A percentile compares a stretch with the other conserved stretches of the same genome.
Conservation (phyloP, 2,329 filamentous ascomycete genomes). For the Aspergillus alliaceus region DNA sequence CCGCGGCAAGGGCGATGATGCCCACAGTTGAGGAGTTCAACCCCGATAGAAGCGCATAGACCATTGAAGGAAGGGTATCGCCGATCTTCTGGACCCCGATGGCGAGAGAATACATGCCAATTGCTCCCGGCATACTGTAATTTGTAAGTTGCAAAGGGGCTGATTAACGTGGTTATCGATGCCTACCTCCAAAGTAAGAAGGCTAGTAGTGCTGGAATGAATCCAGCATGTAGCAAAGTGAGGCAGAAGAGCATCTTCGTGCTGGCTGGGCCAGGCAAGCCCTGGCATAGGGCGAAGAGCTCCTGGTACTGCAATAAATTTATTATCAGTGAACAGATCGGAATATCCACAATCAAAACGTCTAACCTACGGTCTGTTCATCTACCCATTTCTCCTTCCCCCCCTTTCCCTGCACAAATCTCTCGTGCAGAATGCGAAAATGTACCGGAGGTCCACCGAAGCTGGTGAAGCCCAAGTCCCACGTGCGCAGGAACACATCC, state of each 20-base stretch:
- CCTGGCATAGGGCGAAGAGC: slow-evolving; percentile 68
- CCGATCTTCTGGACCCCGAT: slow-evolving; percentile 63
- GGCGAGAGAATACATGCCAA: slow-evolving; percentile 69
- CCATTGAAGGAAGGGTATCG: slow-evolving; percentile 59
- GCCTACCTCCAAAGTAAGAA: slow-evolving; percentile 68
- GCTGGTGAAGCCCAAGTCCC: slow-evolving; percentile 64
- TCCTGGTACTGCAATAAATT: slow-evolving; percentile 63
- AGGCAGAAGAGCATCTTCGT: slow-evolving; percentile 74
- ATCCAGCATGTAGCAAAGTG: slow-evolving; percentile 62
- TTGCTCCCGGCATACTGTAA: slow-evolving; percentile 64
- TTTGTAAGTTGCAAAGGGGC: no score
- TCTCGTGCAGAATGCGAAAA: slow-evolving; percentile 65
- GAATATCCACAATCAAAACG: no score
- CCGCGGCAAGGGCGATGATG: slow-evolving; percentile 68
- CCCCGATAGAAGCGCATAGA: slow-evolving; percentile 69
- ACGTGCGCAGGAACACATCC: slow-evolving; percentile 45
- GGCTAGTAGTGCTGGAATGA: slow-evolving; percentile 56
- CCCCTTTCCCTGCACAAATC: slow-evolving; percentile 55
- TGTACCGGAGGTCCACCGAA: slow-evolving; percentile 71
- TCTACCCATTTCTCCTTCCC: slow-evolving; percentile 63
- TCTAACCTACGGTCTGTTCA: slow-evolving; percentile 61
- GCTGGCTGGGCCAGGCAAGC: slow-evolving; percentile 65
- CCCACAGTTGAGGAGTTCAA: slow-evolving; percentile 73
- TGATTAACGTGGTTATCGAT: no score
- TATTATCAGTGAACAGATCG: no score